Conservation (phyloP, 1,284 basidiomycete species). For the Mycena sp. region DNA sequence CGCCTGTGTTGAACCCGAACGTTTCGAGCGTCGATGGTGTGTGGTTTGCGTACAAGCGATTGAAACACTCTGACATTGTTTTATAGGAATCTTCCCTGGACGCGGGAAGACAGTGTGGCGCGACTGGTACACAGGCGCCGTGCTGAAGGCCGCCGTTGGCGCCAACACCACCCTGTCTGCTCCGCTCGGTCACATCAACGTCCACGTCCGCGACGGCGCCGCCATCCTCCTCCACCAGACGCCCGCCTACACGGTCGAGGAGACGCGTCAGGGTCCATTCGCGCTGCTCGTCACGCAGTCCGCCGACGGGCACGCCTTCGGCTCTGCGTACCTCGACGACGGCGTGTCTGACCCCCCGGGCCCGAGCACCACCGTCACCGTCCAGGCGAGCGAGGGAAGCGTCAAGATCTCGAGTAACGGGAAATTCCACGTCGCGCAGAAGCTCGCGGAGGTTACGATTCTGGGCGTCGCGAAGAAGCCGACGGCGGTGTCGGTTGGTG, state of each 20-base stretch:
- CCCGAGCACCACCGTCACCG: slow-evolving; percentile 54
- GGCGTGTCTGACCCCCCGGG: slow-evolving; percentile 64
- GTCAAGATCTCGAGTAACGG: slow-evolving; percentile 52
- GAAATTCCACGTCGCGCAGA: slow-evolving; percentile 51
- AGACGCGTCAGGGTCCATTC: slow-evolving; percentile 64
- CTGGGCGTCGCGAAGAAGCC: slow-evolving; percentile 54
- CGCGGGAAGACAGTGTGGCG: slow-evolving; percentile 71
- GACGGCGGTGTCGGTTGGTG: slow-evolving; percentile 44
- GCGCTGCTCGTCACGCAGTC: slow-evolving; percentile 64
- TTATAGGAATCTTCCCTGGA: slow-evolving; percentile 67
- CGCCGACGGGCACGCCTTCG: slow-evolving; percentile 50
- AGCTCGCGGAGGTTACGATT: slow-evolving; percentile 56
- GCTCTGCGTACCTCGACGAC: slow-evolving; percentile 72
- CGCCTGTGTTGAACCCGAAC: slow-evolving; percentile 74
- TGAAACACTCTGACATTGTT: background rate
- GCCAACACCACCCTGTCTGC: slow-evolving; percentile 58
- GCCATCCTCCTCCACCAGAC: slow-evolving; percentile 63
- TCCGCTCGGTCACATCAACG: slow-evolving; percentile 74
- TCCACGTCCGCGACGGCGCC: slow-evolving; percentile 70
- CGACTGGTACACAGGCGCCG: slow-evolving; percentile 79
- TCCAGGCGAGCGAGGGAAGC: slow-evolving; percentile 44
- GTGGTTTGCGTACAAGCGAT: slow-evolving; percentile 28
- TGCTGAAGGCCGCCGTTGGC: slow-evolving; percentile 50
- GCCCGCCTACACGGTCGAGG: slow-evolving; percentile 66
- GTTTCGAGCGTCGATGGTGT: slow-evolving; percentile 55